phyloP scores from a whole-genome alignment of 805 yeast genomes.

The Kazachstania martiniae region DNA sequence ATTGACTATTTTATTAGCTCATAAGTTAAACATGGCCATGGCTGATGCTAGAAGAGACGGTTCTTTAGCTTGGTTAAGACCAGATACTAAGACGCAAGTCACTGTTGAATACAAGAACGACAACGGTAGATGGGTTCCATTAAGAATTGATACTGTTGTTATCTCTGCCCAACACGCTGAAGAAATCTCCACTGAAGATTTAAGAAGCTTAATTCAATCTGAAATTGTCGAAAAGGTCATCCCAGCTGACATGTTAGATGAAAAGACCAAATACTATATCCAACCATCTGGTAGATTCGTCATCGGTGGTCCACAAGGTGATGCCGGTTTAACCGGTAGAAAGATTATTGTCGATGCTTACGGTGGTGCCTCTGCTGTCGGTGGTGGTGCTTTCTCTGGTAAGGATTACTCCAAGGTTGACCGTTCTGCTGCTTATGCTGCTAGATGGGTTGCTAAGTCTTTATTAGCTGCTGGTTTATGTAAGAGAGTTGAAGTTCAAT shows the following conservation, averaged over 20 bases:
- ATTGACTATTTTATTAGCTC: slow-evolving; percentile 86
- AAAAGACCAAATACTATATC: slow-evolving; percentile 91
- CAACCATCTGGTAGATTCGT: slow-evolving; percentile 99
- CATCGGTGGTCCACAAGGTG: slow-evolving; percentile 99
- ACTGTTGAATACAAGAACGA: slow-evolving; percentile 93
- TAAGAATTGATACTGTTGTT: slow-evolving; percentile 95
- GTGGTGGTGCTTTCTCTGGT: slow-evolving; percentile 99
- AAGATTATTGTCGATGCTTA: slow-evolving; percentile 98
- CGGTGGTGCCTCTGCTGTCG: slow-evolving; percentile 99
- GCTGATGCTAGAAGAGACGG: slow-evolving; percentile 98
- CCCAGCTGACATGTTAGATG: slow-evolving; percentile 84
- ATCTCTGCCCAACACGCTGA: slow-evolving; percentile 98
- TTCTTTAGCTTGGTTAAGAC: slow-evolving; percentile 91
- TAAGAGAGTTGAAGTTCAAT: slow-evolving; percentile 95
- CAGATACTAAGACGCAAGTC: slow-evolving; percentile 99
- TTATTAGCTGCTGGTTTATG: slow-evolving; percentile 90
- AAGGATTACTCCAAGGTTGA: slow-evolving; percentile 99
- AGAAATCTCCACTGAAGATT: slow-evolving; percentile 83
- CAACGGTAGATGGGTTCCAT: slow-evolving; percentile 89
- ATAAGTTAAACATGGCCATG: slow-evolving; percentile 91
- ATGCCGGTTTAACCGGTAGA: slow-evolving; percentile 99
- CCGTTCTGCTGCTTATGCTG: slow-evolving; percentile 99
- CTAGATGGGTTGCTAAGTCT: slow-evolving; percentile 99
- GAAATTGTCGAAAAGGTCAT: slow-evolving; percentile 87
- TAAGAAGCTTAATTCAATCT: slow-evolving; percentile 66